Evolutionary conservation across 164 flowering plant genomes (phyloP).

Genomic region (Berberis vulgaris): DNA sequence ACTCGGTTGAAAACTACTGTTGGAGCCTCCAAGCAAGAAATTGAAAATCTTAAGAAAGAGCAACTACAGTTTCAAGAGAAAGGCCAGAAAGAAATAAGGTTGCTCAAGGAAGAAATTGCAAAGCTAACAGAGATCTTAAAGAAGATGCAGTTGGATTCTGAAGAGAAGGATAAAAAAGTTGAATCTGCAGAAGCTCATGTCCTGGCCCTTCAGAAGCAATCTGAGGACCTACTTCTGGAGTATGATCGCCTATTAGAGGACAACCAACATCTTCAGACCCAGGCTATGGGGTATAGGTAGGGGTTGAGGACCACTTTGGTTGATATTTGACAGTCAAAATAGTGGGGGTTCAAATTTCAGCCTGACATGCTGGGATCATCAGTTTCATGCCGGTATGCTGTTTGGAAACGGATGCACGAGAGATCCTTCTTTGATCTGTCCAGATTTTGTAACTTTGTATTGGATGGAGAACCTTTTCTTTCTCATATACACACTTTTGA

Average conservation of each 20-base stretch:
- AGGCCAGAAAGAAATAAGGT: conserved; percentile 40
- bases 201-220: conserved; percentile 77
- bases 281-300: conserved; percentile 30
- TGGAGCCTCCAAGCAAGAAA: conserved; percentile 50
- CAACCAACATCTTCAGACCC: conserved; percentile 72
- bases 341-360: neutral
- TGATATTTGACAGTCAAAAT: neutral
- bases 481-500: too few species aligned
- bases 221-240: conserved; percentile 84
- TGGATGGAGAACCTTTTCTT: too few species aligned
- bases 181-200: conserved; percentile 76
- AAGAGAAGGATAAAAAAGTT: conserved; percentile 56
- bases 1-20: conserved; percentile 32
- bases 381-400: too few species aligned
- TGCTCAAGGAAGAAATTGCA: conserved; percentile 46
- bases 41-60: conserved; percentile 57
- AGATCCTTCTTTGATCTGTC: too few species aligned
- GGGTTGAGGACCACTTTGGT: conserved; percentile 16
- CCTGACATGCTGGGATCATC: neutral
- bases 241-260: conserved; percentile 64
- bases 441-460: too few species aligned
- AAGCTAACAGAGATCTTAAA: conserved; percentile 41
- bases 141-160: conserved; percentile 53
- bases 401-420: too few species aligned
- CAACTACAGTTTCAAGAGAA: conserved; percentile 44